Conservation (phyloP, 805 yeast species). For the Teunomyces cretensis region DNA sequence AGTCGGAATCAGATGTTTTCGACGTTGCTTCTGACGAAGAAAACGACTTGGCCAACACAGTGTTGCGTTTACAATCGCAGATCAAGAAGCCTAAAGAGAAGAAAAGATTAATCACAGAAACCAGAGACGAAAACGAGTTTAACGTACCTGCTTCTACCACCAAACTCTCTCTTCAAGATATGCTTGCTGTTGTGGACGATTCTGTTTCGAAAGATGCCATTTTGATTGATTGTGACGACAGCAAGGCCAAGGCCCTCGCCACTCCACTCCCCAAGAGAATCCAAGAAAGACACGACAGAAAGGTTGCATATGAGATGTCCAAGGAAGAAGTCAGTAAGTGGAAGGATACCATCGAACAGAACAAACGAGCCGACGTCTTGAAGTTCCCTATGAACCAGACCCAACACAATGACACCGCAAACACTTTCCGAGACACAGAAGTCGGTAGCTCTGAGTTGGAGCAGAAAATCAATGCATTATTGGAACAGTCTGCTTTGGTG, state of each 20-base stretch:
- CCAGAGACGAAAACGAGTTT: slow-evolving; percentile 66
- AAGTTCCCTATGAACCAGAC: slow-evolving; percentile 65
- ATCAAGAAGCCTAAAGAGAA: slow-evolving; percentile 36
- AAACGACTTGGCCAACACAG: slow-evolving; percentile 51
- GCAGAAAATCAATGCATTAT: slow-evolving; percentile 55
- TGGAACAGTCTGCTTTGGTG: slow-evolving; percentile 63
- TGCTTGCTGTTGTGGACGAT: slow-evolving; percentile 66
- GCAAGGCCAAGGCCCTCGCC: slow-evolving; percentile 51
- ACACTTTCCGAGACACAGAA: slow-evolving; percentile 19
- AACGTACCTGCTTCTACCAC: slow-evolving; percentile 58
- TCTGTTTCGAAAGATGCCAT: slow-evolving; percentile 50
- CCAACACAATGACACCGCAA: slow-evolving; percentile 39
- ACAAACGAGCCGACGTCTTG: slow-evolving; percentile 82
- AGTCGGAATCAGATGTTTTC: slow-evolving; percentile 23
- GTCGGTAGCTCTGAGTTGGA: slow-evolving; percentile 55
- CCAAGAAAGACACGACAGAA: slow-evolving; percentile 80
- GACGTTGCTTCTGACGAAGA: slow-evolving; percentile 35
- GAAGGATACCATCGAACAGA: slow-evolving; percentile 77
- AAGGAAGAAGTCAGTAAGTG: slow-evolving; percentile 85
- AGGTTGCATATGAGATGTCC: slow-evolving; percentile 87
- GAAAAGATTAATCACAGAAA: slow-evolving; percentile 52
- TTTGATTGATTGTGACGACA: slow-evolving; percentile 41
- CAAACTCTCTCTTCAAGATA: slow-evolving; percentile 62
- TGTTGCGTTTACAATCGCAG: slow-evolving; percentile 37
- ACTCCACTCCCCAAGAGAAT: slow-evolving; percentile 86